Base-by-base conservation (phyloP, 306 rosid genomes). In the Rosa rugosa region DNA sequence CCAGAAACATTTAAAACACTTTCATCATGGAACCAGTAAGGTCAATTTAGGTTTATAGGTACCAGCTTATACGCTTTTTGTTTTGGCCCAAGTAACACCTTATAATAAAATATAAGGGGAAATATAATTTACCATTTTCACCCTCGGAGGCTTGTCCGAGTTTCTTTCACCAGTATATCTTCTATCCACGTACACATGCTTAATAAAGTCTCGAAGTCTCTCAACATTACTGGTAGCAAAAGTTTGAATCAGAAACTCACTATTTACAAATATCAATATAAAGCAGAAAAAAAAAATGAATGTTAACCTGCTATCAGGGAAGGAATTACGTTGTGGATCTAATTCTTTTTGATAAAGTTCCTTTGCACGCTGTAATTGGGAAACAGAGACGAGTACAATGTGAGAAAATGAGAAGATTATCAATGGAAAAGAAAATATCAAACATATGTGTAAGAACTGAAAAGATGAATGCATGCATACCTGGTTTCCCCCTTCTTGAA, bases 401-500 rank as follows among this genome's bases (percentile, higher is more conserved):
- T 42, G 11, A 79, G 56, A 80, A 77, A 76, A 36, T 60, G 73
- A 85, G 79, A 79, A 79, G 38, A 85, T 67, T 72, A 72, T 49
- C 46, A 50, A 40, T 63, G 17, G 56, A 78, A 36, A 47, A 63
- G 73, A 77, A 72, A 64, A 78, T 82, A 67, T 16, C 20, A 8
- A 49, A 4, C 22, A 38, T 9, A 1, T 70, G 75, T 75, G 75
- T 56, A 73, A 69, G 81, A 75, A 74, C 36, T 45, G 46, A 51
- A 49, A 70, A 65, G 65, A 69, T 65, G 75, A 20, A 56, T 42
- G 77, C 78, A 75, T 64, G 38, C 16, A 46, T 90, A 92, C 98
- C 94, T 95, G 90, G 84, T 95, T 95, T 81, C 99, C 99, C 50
- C 99, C 99, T 83, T 84, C 98, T 85, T 95, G 97, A 82, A 95